phyloP scores from a whole-genome alignment of 2,329 filamentous ascomycete species.

The Ceratocystis cubensis region DNA sequence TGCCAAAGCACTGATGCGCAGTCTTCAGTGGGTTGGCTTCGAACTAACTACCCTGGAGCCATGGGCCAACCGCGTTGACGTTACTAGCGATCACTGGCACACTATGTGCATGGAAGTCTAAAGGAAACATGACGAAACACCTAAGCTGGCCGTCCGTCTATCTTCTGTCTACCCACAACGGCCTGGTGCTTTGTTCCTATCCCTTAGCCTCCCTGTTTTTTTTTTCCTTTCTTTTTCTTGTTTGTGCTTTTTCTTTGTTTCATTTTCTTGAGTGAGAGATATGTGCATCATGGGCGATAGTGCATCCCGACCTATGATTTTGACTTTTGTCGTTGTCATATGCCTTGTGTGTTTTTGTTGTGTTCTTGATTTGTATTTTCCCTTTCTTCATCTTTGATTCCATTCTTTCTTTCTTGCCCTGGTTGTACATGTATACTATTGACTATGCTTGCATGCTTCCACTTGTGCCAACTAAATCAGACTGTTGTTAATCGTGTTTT shows the following conservation, averaged over 20 bases:
- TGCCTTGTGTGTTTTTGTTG: conserved; percentile 2
- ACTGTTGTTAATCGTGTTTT: not conserved
- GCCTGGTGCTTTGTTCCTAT: not conserved
- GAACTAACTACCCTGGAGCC: conserved; percentile 66
- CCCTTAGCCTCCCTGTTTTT: not conserved
- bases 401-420: not conserved
- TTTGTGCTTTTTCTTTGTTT: conserved; percentile 14
- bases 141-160: not conserved
- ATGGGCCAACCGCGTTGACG: conserved; percentile 53
- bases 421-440: not conserved
- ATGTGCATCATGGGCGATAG: conserved; percentile 14
- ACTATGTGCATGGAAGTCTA: conserved; percentile 82
- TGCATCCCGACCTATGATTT: conserved; percentile 16
- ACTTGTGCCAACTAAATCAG: no score
- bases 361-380: not conserved
- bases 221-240: conserved; percentile 17
- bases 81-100: conserved; percentile 67
- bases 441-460: no score
- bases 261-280: conserved; percentile 20
- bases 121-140: conserved; percentile 2
- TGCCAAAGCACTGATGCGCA: conserved; percentile 58
- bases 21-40: conserved; percentile 88
- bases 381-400: not conserved
- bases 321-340: not conserved
- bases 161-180: not conserved